phyloP scores from a whole-genome alignment of 345 rosid species.

The Citrus trifoliata region DNA sequence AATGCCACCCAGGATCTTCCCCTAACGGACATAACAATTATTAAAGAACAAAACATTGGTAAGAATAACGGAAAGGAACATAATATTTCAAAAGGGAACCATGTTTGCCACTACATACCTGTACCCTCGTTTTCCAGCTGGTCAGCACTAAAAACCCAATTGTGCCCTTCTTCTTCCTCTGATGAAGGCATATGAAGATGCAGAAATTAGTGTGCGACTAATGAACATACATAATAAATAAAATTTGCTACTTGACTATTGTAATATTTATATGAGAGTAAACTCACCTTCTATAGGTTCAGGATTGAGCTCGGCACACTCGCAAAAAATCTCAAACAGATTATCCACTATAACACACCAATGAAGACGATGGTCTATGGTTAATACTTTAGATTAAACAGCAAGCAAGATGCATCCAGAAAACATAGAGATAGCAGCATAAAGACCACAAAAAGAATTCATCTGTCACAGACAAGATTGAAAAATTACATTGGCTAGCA shows the following conservation, averaged over 20 bases:
- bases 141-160: constrained; percentile 88
- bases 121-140: constrained; percentile 46
- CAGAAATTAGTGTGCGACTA: background rate
- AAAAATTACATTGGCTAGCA: constrained; percentile 55
- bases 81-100: background rate
- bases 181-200: constrained; percentile 1
- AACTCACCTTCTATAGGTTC: constrained; percentile 75
- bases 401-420: background rate
- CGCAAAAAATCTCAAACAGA: constrained; percentile 77
- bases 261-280: background rate
- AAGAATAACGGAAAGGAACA: background rate
- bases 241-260: background rate
- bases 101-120: constrained; percentile 33
- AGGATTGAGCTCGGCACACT: constrained; percentile 94
- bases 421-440: background rate
- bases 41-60: background rate
- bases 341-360: constrained; percentile 62
- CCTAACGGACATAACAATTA: constrained; percentile 25
- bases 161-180: constrained; percentile 48
- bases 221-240: background rate
- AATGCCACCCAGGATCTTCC: constrained; percentile 53
- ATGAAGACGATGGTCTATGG: too few species aligned
- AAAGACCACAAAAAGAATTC: background rate
- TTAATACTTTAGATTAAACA: background rate
- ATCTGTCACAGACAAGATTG: background rate